Conservation (phyloP, 257 asterid genomes). For the Solanum tarapatanum region DNA sequence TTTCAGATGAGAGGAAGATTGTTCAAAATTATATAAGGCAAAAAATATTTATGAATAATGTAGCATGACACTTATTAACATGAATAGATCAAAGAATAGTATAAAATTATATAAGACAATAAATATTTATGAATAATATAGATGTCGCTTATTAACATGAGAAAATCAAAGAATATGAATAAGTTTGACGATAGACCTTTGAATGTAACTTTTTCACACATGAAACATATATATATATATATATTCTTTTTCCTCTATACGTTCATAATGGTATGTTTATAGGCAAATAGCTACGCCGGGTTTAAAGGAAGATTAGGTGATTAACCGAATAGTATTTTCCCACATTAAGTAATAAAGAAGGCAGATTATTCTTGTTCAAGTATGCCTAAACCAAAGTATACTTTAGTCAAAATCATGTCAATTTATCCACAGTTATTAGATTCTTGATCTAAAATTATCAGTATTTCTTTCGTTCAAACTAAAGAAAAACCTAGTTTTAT, state of each 20-base stretch:
- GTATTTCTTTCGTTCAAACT: not conserved
- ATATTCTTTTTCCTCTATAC: too few species aligned
- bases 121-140: not conserved
- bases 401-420: not conserved
- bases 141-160: not conserved
- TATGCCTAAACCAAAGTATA: not conserved
- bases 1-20: not conserved
- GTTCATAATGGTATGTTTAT: not conserved
- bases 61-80: not conserved
- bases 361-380: not conserved
- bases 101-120: too few species aligned
- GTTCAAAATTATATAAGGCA: too few species aligned
- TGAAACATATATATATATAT: too few species aligned
- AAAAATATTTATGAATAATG: too few species aligned
- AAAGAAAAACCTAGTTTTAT: not conserved
- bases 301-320: not conserved
- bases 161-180: not conserved
- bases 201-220: not conserved
- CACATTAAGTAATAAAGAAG: not conserved
- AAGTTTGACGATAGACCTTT: not conserved
- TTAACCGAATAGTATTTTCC: too few species aligned
- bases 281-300: not conserved
- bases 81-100: not conserved
- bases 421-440: not conserved
- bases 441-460: not conserved